Conservation (phyloP, 768 basidiomycete genomes). For the Lactarius psammicola region DNA sequence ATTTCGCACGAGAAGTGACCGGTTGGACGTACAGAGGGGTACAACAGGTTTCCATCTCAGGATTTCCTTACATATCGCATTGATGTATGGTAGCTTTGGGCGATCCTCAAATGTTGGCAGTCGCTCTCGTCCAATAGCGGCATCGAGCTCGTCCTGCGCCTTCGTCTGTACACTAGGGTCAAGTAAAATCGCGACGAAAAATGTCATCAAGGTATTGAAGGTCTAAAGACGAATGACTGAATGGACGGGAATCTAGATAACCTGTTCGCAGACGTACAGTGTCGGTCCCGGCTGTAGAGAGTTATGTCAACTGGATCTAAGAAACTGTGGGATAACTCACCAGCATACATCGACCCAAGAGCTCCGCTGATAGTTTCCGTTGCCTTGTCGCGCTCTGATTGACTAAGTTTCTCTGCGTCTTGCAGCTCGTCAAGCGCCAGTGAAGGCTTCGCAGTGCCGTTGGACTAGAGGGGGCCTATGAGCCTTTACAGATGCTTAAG, state of each 20-base stretch:
- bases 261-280: slow-evolving; percentile 3
- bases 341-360: slow-evolving; percentile 8
- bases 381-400: background rate
- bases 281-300: slow-evolving; percentile 7
- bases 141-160: slow-evolving; percentile 13
- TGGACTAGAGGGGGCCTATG: background rate
- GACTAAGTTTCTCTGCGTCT: background rate
- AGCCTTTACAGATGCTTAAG: background rate
- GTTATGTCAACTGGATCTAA: background rate
- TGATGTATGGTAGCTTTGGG: slow-evolving; percentile 7
- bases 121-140: slow-evolving; percentile 1
- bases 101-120: slow-evolving; percentile 19
- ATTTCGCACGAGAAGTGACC: background rate
- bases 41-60: slow-evolving; percentile 7
- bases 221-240: background rate
- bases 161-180: slow-evolving; percentile 6
- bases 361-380: background rate
- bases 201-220: slow-evolving; percentile 3
- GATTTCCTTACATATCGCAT: slow-evolving; percentile 15
- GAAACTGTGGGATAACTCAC: background rate
- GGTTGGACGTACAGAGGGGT: background rate
- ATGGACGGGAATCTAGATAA: background rate
- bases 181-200: slow-evolving; percentile 6
- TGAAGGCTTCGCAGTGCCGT: slow-evolving; percentile 17
- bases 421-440: slow-evolving; percentile 12